phyloP scores from a whole-genome alignment of 1,284 basidiomycete genomes.

The Ganoderma lingzhi region DNA sequence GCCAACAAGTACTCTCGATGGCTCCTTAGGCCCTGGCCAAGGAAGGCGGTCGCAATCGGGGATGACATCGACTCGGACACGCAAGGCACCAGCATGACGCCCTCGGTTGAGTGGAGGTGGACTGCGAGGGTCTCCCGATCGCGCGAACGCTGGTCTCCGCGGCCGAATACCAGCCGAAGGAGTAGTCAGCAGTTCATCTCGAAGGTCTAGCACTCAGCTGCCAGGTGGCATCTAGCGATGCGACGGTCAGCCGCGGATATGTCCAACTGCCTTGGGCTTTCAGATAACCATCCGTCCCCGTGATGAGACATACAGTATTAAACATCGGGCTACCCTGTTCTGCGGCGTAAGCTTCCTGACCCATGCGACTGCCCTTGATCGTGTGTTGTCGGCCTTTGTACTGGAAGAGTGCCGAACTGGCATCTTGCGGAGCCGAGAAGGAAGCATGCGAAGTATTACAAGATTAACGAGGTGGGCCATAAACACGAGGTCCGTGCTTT shows the following conservation, averaged over 20 bases:
- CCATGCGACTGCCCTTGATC: not conserved
- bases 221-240: too few relatives aligned
- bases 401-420: not conserved
- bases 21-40: not conserved
- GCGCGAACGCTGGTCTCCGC: not conserved
- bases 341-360: not conserved
- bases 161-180: not conserved
- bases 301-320: not conserved
- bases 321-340: not conserved
- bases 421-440: not conserved
- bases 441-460: not conserved
- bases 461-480: constrained; percentile 1
- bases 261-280: not conserved
- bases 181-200: not conserved
- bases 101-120: not conserved
- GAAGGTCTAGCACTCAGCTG: too few relatives aligned
- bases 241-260: not conserved
- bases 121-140: not conserved
- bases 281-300: not conserved
- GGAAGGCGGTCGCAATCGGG: not conserved
- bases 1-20: not conserved
- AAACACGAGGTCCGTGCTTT: not conserved
- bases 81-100: not conserved
- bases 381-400: not conserved
- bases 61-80: not conserved